Conservation (phyloP, 2,329 filamentous ascomycete genomes). For the Aureobasidium lini region DNA sequence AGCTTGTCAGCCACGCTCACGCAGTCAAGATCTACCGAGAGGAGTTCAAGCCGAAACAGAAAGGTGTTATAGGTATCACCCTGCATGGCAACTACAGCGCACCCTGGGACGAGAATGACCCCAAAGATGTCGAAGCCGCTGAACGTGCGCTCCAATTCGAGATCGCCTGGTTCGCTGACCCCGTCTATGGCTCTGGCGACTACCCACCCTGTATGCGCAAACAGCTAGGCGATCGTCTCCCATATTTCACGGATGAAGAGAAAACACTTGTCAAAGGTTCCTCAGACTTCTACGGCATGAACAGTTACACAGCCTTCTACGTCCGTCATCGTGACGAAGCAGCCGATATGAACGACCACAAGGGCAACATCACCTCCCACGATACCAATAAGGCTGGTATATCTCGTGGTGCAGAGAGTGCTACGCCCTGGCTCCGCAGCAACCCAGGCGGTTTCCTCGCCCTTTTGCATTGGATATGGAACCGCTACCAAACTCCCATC, state of each 20-base stretch:
- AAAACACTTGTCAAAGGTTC: constrained; percentile 25
- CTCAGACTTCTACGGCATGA: constrained; percentile 29
- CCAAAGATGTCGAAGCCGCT: constrained; percentile 23
- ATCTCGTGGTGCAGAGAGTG: constrained; percentile 65
- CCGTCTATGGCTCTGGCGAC: constrained; percentile 25
- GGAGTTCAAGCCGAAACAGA: constrained; percentile 32
- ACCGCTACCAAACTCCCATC: constrained; percentile 70
- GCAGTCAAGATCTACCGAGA: constrained; percentile 22
- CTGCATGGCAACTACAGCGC: constrained; percentile 34
- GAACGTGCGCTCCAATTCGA: constrained; percentile 29
- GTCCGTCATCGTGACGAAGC: not conserved
- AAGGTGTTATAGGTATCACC: constrained; percentile 21
- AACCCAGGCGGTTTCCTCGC: constrained; percentile 69
- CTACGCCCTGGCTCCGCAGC: constrained; percentile 73
- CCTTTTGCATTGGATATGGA: constrained; percentile 67
- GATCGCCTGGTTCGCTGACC: constrained; percentile 35
- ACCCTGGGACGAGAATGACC: constrained; percentile 27
- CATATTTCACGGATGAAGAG: constrained; percentile 26
- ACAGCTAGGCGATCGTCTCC: constrained; percentile 28
- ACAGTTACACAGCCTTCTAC: constrained; percentile 32
- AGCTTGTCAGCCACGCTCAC: constrained; percentile 17
- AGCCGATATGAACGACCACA: not conserved
- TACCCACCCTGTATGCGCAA: constrained; percentile 34
- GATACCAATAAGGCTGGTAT: constrained; percentile 41
- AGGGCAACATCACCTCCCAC: constrained; percentile 23